Percentiles rank a stretch among this genome's conserved stretches.
These are phyloP conservation scores for Rubia occidens DNA, from an alignment of 305 asterid species.

Conservation along the genomic window DNA sequence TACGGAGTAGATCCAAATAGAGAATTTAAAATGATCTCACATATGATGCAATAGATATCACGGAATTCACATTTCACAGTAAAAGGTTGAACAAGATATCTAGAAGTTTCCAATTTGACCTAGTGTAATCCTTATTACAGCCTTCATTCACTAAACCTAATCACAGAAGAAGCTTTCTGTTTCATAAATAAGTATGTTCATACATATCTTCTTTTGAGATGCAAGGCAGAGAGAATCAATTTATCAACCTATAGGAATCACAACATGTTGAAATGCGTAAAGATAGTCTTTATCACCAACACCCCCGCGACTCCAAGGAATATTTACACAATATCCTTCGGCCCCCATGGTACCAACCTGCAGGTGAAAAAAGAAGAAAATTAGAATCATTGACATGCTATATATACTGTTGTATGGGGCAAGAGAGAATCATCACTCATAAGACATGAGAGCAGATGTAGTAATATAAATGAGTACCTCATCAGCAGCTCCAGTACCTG, in stretches of 20 bases:
- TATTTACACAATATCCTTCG: constrained; percentile 88
- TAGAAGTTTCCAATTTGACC: background rate
- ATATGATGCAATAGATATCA: background rate
- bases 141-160: background rate
- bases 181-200: background rate
- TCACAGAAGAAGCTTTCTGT: background rate
- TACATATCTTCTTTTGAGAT: background rate
- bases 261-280: constrained; percentile 83
- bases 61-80: too few relatives aligned
- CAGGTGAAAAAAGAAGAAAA: constrained; percentile 18
- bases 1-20: background rate
- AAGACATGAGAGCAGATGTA: background rate
- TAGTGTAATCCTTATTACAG: background rate
- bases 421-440: background rate
- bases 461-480: constrained; percentile 42
- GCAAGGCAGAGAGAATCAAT: constrained; percentile 3
- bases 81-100: background rate
- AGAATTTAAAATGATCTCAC: background rate
- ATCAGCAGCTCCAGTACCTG: constrained; percentile 93
- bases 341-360: constrained; percentile 93
- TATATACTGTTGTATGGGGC: background rate
- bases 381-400: constrained; percentile 12
- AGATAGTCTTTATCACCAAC: constrained; percentile 93
- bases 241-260: constrained; percentile 78
- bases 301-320: constrained; percentile 94